Base-by-base conservation (phyloP, 2,329 filamentous ascomycete species). In the Volutella citrinella region DNA sequence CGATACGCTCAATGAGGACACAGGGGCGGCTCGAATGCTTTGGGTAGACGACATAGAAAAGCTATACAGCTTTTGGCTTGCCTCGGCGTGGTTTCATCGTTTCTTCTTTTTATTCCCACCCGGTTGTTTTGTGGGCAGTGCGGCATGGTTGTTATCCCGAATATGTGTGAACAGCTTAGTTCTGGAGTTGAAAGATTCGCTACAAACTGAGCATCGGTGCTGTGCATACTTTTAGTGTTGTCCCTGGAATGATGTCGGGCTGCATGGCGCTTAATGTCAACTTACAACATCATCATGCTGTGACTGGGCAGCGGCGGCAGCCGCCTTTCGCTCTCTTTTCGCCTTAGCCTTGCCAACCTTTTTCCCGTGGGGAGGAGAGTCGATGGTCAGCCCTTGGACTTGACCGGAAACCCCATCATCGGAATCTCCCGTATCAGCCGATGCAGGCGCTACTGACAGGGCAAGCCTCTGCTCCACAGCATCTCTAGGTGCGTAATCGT, bases 141-240 rank as follows among this genome's bases (percentile, higher is more conserved):
- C 75, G 6, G 82, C 84, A 63, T 93, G 86, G 9, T 65, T 65
- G 13, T 76, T 62, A 9, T 80, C 74, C 42, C 78, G 76, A 38
- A 93, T 71, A 58, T 94, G 88, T 32, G 75, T 68, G 56, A 91
- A 91, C 13, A 94, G 62, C 46, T 79, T 80, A 6, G 77, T 84
- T 47, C 80, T 82, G 3, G 83, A 87, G 1, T 76, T 45, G 36
- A 76, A 78, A 2, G 38, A 43, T 37, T 63, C 60, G 4, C 61
- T 54, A 46, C 74, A 78, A 12, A 65, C 57, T 17, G 59, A 52
- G 46, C 73, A 76, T 36, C 46, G 60, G 34, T 71, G 59, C 60
- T 68, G 31, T 31, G 20, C 32, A n/a, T n/a, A n/a, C n/a, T n/a
- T n/a, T n/a, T n/a, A n/a, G n/a, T n/a, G n/a, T n/a, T n/a, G n/a